Evolutionary conservation across 176 grass and related monocot genomes (phyloP).

Genomic region (Triticum monococcum): DNA sequence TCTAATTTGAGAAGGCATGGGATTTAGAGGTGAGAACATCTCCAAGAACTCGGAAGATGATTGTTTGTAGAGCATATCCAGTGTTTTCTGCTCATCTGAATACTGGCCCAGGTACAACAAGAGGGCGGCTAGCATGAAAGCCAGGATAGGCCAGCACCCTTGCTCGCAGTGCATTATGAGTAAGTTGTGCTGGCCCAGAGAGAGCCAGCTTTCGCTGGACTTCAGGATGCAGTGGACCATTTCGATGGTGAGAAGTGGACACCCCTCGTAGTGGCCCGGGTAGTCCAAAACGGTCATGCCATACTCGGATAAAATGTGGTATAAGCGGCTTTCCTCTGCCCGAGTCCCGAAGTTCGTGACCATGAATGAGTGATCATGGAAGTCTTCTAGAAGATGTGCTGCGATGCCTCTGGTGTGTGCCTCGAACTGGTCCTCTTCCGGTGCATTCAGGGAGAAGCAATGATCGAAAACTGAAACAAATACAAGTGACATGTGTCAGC

Average conservation of each 20-base stretch:
- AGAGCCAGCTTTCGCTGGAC: slow-evolving; percentile 86
- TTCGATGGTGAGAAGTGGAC: slow-evolving; percentile 84
- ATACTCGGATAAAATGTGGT: slow-evolving; percentile 62
- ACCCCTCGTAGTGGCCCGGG: slow-evolving; percentile 81
- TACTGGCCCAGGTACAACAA: slow-evolving; percentile 81
- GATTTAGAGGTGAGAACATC: slow-evolving; percentile 70
- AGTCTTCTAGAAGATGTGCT: slow-evolving; percentile 56
- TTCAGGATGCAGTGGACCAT: slow-evolving; percentile 79
- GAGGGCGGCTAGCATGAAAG: slow-evolving; percentile 88
- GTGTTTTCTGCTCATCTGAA: slow-evolving; percentile 76
- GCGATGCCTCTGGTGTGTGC: slow-evolving; percentile 55
- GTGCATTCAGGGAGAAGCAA: slow-evolving; percentile 67
- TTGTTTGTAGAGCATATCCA: slow-evolving; percentile 96
- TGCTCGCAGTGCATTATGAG: slow-evolving; percentile 79
- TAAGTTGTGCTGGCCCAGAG: slow-evolving; percentile 61
- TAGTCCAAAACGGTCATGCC: slow-evolving; percentile 81
- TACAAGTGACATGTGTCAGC: slow-evolving; percentile 20
- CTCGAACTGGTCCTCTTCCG: slow-evolving; percentile 55
- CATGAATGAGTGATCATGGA: slow-evolving; percentile 77
- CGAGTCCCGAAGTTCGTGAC: slow-evolving; percentile 65
- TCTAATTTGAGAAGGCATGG: slow-evolving; percentile 88
- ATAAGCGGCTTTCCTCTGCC: slow-evolving; percentile 62
- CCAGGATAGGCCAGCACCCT: slow-evolving; percentile 82
- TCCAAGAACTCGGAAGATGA: slow-evolving; percentile 63
- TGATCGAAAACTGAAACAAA: slow-evolving; percentile 75